Conservation (phyloP, 2,329 filamentous ascomycete genomes). For the Epichloe sp. region DNA sequence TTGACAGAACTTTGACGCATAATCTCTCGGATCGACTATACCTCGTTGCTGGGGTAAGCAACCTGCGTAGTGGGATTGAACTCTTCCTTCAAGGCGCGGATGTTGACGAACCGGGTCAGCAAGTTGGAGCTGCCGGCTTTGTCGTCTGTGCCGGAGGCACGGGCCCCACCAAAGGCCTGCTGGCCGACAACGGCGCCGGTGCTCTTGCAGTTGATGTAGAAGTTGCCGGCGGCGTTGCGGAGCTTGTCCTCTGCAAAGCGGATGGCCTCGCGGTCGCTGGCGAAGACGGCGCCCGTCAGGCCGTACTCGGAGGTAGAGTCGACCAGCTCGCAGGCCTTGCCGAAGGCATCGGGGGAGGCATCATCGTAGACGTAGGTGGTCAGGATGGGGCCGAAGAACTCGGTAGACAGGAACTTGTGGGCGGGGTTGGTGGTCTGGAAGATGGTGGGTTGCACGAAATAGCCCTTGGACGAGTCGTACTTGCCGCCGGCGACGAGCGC, state of each 20-base stretch:
- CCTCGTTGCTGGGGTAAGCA: conserved; percentile 59
- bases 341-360: conserved; percentile 39
- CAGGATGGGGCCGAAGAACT: conserved; percentile 73
- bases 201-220: conserved; percentile 78
- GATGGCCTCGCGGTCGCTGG: conserved; percentile 51
- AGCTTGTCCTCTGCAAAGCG: conserved; percentile 58
- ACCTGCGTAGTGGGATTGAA: conserved; percentile 51
- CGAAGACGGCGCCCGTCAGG: conserved; percentile 65
- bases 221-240: conserved; percentile 65
- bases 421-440: conserved; percentile 61
- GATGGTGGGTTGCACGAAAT: conserved; percentile 73
- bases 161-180: conserved; percentile 57
- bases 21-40: conserved; percentile 18
- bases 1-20: background rate
- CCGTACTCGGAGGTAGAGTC: conserved; percentile 65
- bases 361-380: conserved; percentile 70
- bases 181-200: conserved; percentile 61
- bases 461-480: conserved; percentile 67
- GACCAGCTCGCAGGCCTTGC: conserved; percentile 46
- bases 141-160: conserved; percentile 59
- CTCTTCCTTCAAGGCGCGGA: conserved; percentile 62
- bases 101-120: conserved; percentile 52
- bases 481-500: conserved; percentile 62
- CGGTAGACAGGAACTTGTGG: conserved; percentile 61
- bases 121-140: conserved; percentile 56